These are phyloP conservation scores for Jacaranda mimosifolia DNA, from an alignment of 257 asterid species.

Conservation along the genomic window DNA sequence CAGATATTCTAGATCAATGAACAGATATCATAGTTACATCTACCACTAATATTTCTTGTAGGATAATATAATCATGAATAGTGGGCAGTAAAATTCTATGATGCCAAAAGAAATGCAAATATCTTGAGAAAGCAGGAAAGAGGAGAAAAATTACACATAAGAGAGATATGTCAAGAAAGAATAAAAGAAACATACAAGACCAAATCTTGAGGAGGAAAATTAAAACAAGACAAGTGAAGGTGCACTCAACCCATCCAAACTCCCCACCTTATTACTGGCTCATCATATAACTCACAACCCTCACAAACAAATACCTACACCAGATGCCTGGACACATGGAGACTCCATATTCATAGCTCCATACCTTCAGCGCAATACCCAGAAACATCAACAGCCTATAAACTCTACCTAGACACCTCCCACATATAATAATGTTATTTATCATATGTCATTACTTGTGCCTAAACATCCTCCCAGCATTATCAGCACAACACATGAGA, in stretches of 20 bases:
- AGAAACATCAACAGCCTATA: neutral
- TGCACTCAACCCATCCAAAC: neutral
- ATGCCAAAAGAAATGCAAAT: conserved; percentile 2
- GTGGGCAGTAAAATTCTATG: neutral
- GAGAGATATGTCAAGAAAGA: neutral
- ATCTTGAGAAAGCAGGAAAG: neutral
- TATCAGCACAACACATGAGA: conserved; percentile 29
- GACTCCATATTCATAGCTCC: neutral
- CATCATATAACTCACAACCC: neutral
- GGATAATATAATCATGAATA: conserved; percentile 3
- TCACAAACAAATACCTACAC: neutral
- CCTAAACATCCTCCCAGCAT: conserved; percentile 20
- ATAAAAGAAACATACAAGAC: neutral
- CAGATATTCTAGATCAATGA: conserved; percentile 13
- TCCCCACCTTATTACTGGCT: neutral
- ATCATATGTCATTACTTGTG: neutral
- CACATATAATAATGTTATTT: conserved; percentile 4
- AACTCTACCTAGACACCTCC: conserved; percentile 5
- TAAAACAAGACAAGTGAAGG: neutral
- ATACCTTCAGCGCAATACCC: neutral
- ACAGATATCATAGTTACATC: neutral
- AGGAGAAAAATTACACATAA: neutral
- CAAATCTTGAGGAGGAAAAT: neutral
- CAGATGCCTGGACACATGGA: neutral
- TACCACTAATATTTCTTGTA: neutral